Conservation (phyloP, 345 rosid genomes). For the Diplotaxis tenuifolia region DNA sequence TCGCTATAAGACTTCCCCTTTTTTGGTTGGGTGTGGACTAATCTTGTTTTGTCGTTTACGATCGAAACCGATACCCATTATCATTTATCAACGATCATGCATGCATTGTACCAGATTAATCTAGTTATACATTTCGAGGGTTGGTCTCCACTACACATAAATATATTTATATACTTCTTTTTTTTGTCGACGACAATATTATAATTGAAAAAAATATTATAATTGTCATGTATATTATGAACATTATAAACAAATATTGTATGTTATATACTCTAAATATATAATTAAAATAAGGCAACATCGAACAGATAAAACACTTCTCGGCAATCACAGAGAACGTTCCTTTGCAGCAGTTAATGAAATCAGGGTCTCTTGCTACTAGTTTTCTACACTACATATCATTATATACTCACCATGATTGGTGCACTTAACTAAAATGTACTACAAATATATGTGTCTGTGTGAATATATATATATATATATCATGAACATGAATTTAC, state of each 20-base stretch:
- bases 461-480: no score
- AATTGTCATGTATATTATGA: not conserved
- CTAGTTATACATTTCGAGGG: not conserved
- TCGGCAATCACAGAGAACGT: constrained; percentile 30
- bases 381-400: constrained; percentile 2
- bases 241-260: not conserved
- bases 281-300: not conserved
- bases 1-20: not conserved
- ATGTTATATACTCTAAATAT: not conserved
- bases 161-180: constrained; percentile 9
- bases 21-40: not conserved
- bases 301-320: constrained; percentile 6
- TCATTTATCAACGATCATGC: constrained; percentile 29
- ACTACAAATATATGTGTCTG: not conserved
- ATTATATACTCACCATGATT: constrained; percentile 7
- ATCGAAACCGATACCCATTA: constrained; percentile 21
- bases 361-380: constrained; percentile 30
- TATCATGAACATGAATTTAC: not conserved
- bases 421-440: not conserved
- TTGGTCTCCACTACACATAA: constrained; percentile 25
- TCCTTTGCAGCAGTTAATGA: constrained; percentile 24
- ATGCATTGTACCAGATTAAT: constrained; percentile 9
- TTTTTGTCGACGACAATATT: no score
- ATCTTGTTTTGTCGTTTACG: constrained; percentile 25
- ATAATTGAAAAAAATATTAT: not conserved